Percentiles rank a stretch among this genome's conserved stretches.
Evolutionary conservation across 208 protist species (phyloP).

Genomic region (Endotrypanum monterogeii): DNA sequence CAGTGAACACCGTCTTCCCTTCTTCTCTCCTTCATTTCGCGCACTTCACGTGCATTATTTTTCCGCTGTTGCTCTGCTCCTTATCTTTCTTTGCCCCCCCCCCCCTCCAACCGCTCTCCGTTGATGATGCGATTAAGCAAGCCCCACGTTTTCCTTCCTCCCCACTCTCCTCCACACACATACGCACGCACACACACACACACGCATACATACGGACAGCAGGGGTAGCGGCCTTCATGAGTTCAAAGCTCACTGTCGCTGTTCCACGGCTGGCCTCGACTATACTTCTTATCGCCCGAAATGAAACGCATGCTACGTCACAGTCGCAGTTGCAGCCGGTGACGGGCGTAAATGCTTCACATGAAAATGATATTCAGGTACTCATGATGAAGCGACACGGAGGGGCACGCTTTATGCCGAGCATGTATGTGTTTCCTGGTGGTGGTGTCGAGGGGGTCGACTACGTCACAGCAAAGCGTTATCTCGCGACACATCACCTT

Average conservation of each 20-base stretch:
- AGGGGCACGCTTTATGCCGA: slow-evolving; percentile 62
- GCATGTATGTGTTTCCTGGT: slow-evolving; percentile 61
- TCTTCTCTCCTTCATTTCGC: too few species aligned
- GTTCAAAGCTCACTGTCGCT: slow-evolving; percentile 8
- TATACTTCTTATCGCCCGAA: slow-evolving; percentile 38
- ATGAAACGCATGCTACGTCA: background rate
- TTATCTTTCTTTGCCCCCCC: background rate
- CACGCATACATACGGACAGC: too few species aligned
- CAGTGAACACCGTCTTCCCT: too few species aligned
- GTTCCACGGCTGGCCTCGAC: slow-evolving; percentile 49
- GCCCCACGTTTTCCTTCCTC: too few species aligned
- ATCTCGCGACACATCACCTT: slow-evolving; percentile 3
- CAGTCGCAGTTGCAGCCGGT: background rate
- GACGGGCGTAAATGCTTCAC: background rate
- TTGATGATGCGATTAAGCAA: too few species aligned
- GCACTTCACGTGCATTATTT: too few species aligned
- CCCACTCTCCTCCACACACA: background rate
- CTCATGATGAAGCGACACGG: slow-evolving; percentile 63
- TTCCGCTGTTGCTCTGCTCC: too few species aligned
- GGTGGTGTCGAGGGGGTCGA: slow-evolving; percentile 50
- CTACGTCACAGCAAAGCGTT: slow-evolving; percentile 8
- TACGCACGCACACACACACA: too few species aligned
- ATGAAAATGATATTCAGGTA: slow-evolving; percentile 41
- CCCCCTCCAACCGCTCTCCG: too few species aligned
- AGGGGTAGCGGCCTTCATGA: slow-evolving; percentile 21